phyloP scores from a whole-genome alignment of 2,329 filamentous ascomycete genomes.

The Emmonsiellopsis sp. region DNA sequence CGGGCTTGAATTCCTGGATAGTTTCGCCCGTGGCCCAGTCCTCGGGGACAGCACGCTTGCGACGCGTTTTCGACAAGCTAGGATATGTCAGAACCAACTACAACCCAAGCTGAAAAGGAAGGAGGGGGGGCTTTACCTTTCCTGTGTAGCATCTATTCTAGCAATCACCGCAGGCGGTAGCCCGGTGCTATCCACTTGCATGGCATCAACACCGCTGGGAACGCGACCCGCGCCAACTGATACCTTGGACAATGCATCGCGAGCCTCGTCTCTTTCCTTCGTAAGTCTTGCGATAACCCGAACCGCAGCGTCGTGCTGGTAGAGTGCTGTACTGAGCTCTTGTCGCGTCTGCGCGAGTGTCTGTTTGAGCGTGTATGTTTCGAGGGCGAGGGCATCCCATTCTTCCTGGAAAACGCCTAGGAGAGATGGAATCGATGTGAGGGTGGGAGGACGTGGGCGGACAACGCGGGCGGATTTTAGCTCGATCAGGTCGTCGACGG shows the following conservation, averaged over 20 bases:
- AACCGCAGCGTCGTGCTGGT: slow-evolving; percentile 95
- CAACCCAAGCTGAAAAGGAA: neutral
- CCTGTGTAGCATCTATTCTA: slow-evolving; percentile 70
- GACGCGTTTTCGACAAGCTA: slow-evolving; percentile 77
- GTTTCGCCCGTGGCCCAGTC: slow-evolving; percentile 73
- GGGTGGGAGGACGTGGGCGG: slow-evolving; percentile 78
- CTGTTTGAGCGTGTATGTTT: slow-evolving; percentile 84
- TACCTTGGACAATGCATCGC: slow-evolving; percentile 77
- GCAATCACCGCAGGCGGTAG: slow-evolving; percentile 62
- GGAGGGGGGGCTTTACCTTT: slow-evolving; percentile 52
- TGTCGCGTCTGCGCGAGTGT: slow-evolving; percentile 83
- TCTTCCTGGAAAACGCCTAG: slow-evolving; percentile 95
- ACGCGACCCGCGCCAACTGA: slow-evolving; percentile 54
- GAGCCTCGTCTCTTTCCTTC: slow-evolving; percentile 85
- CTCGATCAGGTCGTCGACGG: slow-evolving; percentile 74
- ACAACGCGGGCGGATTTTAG: slow-evolving; percentile 77
- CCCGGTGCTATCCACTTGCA: slow-evolving; percentile 79
- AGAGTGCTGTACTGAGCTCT: slow-evolving; percentile 85
- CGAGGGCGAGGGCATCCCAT: slow-evolving; percentile 88
- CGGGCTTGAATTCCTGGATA: slow-evolving; percentile 51
- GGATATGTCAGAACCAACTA: slow-evolving; percentile 12
- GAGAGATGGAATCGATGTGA: slow-evolving; percentile 92
- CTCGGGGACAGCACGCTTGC: slow-evolving; percentile 77
- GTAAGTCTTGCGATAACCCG: slow-evolving; percentile 85
- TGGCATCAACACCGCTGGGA: slow-evolving; percentile 61